These are phyloP conservation scores for Kodamaea laetipori DNA, from an alignment of 805 yeast genomes.

Conservation along the genomic window DNA sequence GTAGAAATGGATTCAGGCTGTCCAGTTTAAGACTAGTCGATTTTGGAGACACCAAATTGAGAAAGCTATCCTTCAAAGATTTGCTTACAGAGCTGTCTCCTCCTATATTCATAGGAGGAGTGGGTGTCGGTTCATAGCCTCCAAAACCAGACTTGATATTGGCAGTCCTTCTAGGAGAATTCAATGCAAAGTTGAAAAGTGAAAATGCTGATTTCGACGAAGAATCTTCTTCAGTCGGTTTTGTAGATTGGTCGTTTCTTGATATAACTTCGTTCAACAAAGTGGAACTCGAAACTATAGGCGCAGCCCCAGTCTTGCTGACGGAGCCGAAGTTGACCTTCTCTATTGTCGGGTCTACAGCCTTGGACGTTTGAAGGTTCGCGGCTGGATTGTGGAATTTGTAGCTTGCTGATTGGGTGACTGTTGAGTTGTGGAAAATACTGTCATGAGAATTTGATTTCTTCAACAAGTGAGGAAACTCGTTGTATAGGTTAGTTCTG, in stretches of 20 bases:
- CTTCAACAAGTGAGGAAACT: conserved; percentile 30
- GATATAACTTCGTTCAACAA: conserved; percentile 22
- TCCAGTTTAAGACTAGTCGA: conserved; percentile 10
- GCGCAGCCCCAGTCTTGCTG: background rate
- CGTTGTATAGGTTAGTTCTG: conserved; percentile 31
- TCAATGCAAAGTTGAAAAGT: conserved; percentile 21
- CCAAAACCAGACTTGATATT: no score
- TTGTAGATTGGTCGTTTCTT: conserved; percentile 10
- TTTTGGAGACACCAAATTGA: conserved; percentile 21
- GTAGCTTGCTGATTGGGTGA: conserved; percentile 8
- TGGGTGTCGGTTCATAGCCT: background rate
- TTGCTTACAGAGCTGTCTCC: conserved; percentile 27
- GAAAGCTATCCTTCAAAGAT: conserved; percentile 34
- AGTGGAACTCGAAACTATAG: conserved; percentile 4
- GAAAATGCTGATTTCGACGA: conserved; percentile 16
- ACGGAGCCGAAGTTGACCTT: conserved; percentile 25
- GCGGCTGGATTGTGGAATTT: conserved; percentile 43
- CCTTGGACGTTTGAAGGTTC: conserved; percentile 22
- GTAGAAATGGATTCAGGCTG: no score
- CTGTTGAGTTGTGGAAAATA: conserved; percentile 16
- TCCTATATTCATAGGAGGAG: conserved; percentile 11
- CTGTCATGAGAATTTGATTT: conserved; percentile 32
- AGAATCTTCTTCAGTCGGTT: conserved; percentile 3
- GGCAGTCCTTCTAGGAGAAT: conserved; percentile 19
- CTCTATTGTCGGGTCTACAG: conserved; percentile 35